Percentiles rank a stretch among this genome's conserved stretches.
These are phyloP conservation scores for Inga oerstediana DNA, from an alignment of 306 rosid species.

Conservation along the genomic window DNA sequence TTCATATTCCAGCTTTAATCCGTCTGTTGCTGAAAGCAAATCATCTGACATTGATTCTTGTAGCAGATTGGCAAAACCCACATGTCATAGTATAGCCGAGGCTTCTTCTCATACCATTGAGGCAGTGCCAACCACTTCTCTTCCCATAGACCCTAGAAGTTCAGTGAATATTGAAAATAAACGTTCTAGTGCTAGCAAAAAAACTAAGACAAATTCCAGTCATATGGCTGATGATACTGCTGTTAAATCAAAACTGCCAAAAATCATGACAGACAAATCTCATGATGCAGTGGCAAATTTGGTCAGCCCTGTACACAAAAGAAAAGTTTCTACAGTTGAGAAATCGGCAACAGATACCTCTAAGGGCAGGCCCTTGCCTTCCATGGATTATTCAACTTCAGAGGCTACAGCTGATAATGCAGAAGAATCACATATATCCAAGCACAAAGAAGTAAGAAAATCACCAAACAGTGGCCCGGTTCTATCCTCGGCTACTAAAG, in stretches of 20 bases:
- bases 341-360: constrained; percentile 48
- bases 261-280: constrained; percentile 44
- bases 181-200: constrained; percentile 44
- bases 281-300: constrained; percentile 38
- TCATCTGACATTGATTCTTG: constrained; percentile 34
- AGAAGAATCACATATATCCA: constrained; percentile 33
- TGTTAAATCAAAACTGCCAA: constrained; percentile 38
- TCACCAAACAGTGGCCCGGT: constrained; percentile 46
- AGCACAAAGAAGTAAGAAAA: constrained; percentile 43
- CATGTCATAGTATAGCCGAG: background rate
- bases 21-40: constrained; percentile 44
- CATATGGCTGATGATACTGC: constrained; percentile 40
- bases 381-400: constrained; percentile 32
- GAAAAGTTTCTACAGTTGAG: constrained; percentile 46
- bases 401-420: constrained; percentile 37
- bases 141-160: constrained; percentile 33
- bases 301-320: constrained; percentile 48
- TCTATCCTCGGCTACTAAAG: constrained; percentile 43
- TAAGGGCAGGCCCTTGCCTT: constrained; percentile 41
- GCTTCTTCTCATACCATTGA: constrained; percentile 28
- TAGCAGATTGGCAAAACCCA: constrained; percentile 38
- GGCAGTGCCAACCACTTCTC: constrained; percentile 25
- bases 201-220: constrained; percentile 45
- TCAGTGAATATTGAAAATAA: constrained; percentile 37
- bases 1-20: constrained; percentile 31